Evolutionary conservation across 495 filamentous ascomycete species (phyloP), one percentile per base, ranked within the genome.

Genomic region (Penicillium coprophilum): DNA sequence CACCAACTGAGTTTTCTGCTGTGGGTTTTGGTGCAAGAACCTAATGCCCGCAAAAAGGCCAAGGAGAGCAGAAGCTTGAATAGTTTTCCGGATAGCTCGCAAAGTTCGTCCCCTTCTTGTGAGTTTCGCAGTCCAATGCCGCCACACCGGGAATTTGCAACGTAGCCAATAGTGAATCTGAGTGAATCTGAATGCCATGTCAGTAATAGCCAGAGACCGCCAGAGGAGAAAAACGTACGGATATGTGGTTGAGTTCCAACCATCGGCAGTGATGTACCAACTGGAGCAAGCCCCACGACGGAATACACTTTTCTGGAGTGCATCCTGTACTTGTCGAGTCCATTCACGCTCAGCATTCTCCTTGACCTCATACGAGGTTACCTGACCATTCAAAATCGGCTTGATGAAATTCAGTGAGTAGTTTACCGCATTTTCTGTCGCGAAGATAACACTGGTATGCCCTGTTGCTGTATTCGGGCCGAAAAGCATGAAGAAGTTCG

Each of bases 401-500:
- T 71, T 71, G 39, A 80, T 74, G 40, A 80, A 73, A 4, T 71
- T 69, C 46, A 80, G 31, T 3, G 59, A 76, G 49, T 80, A 78
- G 23, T 80, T 68, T 24, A 87, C 74, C 66, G 80, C 79, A 50
- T 85, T 85, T 61, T 89, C 86, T 9, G 72, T 77, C 0, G 78
- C 77, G 20, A 87, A 73, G 9, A 87, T 80, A 0, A 87, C 83
- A 32, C 79, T 84, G 1, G 73, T 77, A 66, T 89, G 86, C 0
- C 86, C 86, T 2, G 83, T 87, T 0, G 71, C 78, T 1, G 83
- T 86, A 56, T 88, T 88, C 0, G 86, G 86, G 0, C 86, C 86
- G 60, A 84, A 82, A 6, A 88, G 66, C 38, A 86, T 78, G 69
- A 89, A 89, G 67, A 87, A 83, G 53, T 89, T 89, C 0, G 86